These are phyloP conservation scores for Monilinia aucupariae DNA, from an alignment of 2,329 filamentous ascomycete genomes.

Conservation along the genomic window DNA sequence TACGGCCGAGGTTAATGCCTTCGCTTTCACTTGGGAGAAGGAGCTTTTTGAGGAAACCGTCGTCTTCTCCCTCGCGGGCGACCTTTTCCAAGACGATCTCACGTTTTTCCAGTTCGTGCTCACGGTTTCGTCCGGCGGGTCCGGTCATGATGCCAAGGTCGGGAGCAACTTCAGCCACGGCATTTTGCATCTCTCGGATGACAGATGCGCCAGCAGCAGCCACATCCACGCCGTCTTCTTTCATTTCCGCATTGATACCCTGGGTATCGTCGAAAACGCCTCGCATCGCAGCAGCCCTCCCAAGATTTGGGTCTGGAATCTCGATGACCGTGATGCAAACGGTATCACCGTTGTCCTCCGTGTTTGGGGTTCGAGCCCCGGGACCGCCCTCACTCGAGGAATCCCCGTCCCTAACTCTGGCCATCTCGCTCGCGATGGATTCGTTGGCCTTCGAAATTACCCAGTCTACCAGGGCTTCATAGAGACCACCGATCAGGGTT, in stretches of 20 bases:
- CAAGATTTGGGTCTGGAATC: slow-evolving; percentile 70
- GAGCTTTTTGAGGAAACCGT: slow-evolving; percentile 74
- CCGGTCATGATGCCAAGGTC: slow-evolving; percentile 73
- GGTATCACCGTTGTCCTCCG: slow-evolving; percentile 68
- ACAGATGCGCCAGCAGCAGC: slow-evolving; percentile 71
- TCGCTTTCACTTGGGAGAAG: slow-evolving; percentile 72
- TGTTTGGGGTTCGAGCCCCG: slow-evolving; percentile 57
- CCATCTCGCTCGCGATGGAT: slow-evolving; percentile 72
- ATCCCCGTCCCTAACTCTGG: slow-evolving; percentile 57
- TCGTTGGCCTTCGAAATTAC: slow-evolving; percentile 84
- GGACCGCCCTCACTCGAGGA: slow-evolving; percentile 61
- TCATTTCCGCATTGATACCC: slow-evolving; percentile 97
- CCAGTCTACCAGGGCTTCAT: slow-evolving; percentile 93
- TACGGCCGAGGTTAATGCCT: slow-evolving; percentile 74
- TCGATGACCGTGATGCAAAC: slow-evolving; percentile 87
- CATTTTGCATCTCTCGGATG: slow-evolving; percentile 78
- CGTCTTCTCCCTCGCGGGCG: slow-evolving; percentile 72
- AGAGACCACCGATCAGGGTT: slow-evolving; percentile 77
- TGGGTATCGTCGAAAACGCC: slow-evolving; percentile 88
- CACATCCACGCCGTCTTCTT: slow-evolving; percentile 83
- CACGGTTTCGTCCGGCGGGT: slow-evolving; percentile 62
- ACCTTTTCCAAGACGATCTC: slow-evolving; percentile 83
- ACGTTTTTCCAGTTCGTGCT: slow-evolving; percentile 73
- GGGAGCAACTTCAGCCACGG: slow-evolving; percentile 68
- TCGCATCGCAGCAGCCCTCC: slow-evolving; percentile 82